Evolutionary conservation across 148 eudicot species (phyloP).

Genomic region (Rhododendron henanense): DNA sequence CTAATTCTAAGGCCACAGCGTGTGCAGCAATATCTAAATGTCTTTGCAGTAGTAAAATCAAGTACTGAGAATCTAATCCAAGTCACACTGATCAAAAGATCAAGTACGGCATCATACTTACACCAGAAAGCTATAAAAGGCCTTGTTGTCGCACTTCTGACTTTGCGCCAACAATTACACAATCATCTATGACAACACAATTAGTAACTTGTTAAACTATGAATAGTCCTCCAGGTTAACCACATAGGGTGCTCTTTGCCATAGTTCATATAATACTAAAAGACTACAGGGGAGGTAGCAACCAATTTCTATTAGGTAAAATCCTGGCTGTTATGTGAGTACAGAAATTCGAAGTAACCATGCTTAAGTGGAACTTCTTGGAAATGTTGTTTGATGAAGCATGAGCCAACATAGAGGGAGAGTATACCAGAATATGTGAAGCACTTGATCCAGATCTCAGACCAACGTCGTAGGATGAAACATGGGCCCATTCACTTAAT

Average conservation of each 20-base stretch:
- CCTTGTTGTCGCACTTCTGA: not conserved
- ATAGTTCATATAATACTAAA: not conserved
- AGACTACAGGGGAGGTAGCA: not conserved
- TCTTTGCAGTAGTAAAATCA: not conserved
- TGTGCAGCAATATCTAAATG: not conserved
- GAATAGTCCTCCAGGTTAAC: not conserved
- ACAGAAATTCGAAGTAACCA: not conserved
- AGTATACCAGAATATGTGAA: conserved; percentile 72
- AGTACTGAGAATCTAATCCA: not conserved
- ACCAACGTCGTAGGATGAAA: conserved; percentile 78
- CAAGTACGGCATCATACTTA: not conserved
- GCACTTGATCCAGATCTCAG: conserved; percentile 76
- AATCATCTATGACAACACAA: not conserved
- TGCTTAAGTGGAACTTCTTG: not conserved
- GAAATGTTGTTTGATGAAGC: not conserved
- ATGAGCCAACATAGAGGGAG: not conserved
- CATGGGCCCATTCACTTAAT: conserved; percentile 91
- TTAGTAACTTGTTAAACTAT: not conserved
- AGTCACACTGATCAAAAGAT: not conserved
- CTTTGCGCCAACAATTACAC: not conserved
- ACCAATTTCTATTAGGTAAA: not conserved
- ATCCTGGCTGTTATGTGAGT: not conserved
- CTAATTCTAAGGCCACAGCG: not conserved
- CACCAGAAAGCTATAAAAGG: not conserved
- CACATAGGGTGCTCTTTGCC: not conserved